phyloP scores from a whole-genome alignment of 371 early-diverging fungal species.

The Dichotomocladium elegans region DNA sequence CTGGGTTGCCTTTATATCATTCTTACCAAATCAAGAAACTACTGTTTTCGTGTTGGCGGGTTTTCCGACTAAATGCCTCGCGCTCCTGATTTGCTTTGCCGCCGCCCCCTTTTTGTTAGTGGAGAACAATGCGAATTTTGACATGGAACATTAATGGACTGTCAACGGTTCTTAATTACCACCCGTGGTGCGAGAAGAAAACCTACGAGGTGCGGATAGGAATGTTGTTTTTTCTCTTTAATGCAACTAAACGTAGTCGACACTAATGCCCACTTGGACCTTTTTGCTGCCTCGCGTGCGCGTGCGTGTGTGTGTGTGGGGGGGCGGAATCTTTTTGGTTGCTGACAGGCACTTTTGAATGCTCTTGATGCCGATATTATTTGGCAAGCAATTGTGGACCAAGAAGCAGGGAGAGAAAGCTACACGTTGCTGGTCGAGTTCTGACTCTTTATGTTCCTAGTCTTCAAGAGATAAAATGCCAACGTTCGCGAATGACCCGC shows the following conservation, averaged over 20 bases:
- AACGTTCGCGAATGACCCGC: conserved; percentile 51
- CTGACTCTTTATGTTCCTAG: conserved; percentile 13
- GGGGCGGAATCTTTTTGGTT: too few relatives aligned
- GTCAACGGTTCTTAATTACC: conserved; percentile 52
- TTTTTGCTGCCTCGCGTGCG: too few relatives aligned
- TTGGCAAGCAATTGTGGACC: conserved; percentile 29
- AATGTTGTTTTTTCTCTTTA: neutral
- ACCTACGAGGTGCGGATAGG: conserved; percentile 43
- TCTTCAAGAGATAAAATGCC: conserved; percentile 80
- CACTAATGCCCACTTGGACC: neutral
- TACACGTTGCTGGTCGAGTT: too few relatives aligned
- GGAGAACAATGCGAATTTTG: conserved; percentile 58
- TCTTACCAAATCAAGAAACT: too few relatives aligned
- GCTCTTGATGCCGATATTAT: conserved; percentile 68
- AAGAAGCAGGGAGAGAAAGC: neutral
- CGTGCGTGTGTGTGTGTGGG: too few relatives aligned
- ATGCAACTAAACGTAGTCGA: neutral
- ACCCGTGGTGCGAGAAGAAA: conserved; percentile 53
- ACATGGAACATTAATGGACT: conserved; percentile 71
- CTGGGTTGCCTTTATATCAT: neutral
- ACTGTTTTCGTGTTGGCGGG: too few relatives aligned
- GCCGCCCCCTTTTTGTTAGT: too few relatives aligned
- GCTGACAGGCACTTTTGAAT: conserved; percentile 46
- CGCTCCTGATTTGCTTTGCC: too few relatives aligned
- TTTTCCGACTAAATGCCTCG: too few relatives aligned